Evolutionary conservation across 169 alveolate species (phyloP).

Genomic region (Neospora caninum): DNA sequence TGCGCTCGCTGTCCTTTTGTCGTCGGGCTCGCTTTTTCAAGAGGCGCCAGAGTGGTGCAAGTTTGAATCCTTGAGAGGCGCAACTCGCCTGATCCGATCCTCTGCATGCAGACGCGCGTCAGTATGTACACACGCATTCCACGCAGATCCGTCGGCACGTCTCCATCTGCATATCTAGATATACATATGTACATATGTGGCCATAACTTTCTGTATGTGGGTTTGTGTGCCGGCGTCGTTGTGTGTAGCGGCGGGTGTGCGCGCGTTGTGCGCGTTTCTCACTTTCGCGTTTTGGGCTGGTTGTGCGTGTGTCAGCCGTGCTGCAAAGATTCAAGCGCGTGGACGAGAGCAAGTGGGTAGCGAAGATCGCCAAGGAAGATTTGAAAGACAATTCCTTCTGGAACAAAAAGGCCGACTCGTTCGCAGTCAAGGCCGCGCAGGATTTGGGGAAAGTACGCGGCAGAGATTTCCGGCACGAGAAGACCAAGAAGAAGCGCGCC

Average conservation of each 20-base stretch:
- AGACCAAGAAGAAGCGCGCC: conserved; percentile 83
- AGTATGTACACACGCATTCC: too few relatives aligned
- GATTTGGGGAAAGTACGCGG: conserved; percentile 80
- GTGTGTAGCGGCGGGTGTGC: neutral
- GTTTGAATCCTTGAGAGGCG: too few relatives aligned
- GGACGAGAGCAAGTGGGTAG: conserved; percentile 11
- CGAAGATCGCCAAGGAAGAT: neutral
- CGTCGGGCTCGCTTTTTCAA: too few relatives aligned
- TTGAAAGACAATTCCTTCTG: conserved; percentile 65
- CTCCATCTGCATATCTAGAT: neutral
- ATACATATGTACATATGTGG: neutral
- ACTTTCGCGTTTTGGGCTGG: neutral
- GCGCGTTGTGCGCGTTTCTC: neutral
- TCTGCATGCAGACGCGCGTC: too few relatives aligned
- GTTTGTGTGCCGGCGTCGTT: neutral
- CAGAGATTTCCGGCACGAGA: conserved; percentile 81
- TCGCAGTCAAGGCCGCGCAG: conserved; percentile 67
- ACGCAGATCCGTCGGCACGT: too few relatives aligned
- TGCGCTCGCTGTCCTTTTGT: too few relatives aligned
- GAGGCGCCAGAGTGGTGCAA: too few relatives aligned
- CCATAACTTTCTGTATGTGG: too few relatives aligned
- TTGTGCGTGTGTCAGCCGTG: neutral
- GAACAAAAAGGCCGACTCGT: conserved; percentile 62
- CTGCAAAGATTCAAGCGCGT: neutral
- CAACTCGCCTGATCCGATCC: too few relatives aligned